Percentiles rank a stretch among this genome's conserved stretches.
Evolutionary conservation across 108 stramenopile species (phyloP).

Genomic region (Conticribra weissflogii): DNA sequence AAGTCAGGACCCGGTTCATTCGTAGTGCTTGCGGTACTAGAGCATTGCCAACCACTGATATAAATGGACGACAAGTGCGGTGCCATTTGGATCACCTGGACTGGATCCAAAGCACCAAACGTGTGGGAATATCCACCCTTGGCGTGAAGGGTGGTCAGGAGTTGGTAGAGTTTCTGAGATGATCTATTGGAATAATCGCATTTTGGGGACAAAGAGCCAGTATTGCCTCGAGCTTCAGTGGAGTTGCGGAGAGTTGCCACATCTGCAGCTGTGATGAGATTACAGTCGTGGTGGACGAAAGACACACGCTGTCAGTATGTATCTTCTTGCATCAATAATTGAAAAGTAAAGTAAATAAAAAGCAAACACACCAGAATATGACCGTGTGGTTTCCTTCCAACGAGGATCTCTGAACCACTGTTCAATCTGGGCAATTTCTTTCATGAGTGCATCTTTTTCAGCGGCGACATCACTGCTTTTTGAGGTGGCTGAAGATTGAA

Average conservation of each 20-base stretch:
- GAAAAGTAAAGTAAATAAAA: no score
- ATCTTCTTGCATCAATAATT: not conserved
- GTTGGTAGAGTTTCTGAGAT: conserved; percentile 69
- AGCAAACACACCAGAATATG: conserved; percentile 49
- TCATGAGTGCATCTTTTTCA: conserved; percentile 51
- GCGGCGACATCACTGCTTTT: conserved; percentile 12
- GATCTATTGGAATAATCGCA: conserved; percentile 61
- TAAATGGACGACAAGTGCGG: conserved; percentile 90
- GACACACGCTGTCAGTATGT: not conserved
- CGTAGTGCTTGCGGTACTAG: conserved; percentile 86
- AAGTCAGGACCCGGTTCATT: conserved; percentile 98
- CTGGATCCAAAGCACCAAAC: conserved; percentile 96
- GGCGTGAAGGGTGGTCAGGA: conserved; percentile 64
- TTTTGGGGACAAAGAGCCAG: conserved; percentile 51
- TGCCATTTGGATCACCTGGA: conserved; percentile 96
- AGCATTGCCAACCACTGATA: conserved; percentile 96
- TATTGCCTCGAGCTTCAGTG: conserved; percentile 46
- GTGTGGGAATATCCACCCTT: conserved; percentile 90
- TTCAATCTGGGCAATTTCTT: conserved; percentile 71
- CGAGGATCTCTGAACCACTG: conserved; percentile 74
- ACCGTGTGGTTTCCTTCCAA: conserved; percentile 72
- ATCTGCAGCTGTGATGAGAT: conserved; percentile 59
- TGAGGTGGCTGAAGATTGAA: not conserved
- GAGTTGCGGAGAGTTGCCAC: conserved; percentile 86
- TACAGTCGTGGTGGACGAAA: not conserved